Base-by-base conservation (phyloP, 495 filamentous ascomycete genomes). In the Penicillium lagena region DNA sequence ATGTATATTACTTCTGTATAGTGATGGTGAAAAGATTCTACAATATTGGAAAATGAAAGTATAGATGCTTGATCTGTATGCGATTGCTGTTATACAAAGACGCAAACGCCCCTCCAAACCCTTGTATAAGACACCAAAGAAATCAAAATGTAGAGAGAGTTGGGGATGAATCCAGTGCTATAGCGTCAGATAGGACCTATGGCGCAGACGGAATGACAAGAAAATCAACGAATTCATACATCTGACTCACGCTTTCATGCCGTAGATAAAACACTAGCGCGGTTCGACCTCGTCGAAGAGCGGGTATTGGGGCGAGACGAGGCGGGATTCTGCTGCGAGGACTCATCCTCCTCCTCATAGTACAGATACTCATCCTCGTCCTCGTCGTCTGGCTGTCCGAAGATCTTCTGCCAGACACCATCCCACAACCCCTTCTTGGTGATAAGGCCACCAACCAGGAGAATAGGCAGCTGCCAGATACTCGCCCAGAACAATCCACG, bases 341-440 rank as follows among this genome's bases (percentile, higher is more conserved):
- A 27, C 39, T 67, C 64, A 9, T 64, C 61, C 8, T 61, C 56
- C 9, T 68, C 67, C 12, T 70, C 66, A 40, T 66, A 59, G 49
- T 70, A 71, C 22, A 64, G 27, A 42, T 60, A 64, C 27, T 72
- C 65, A 4, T 65, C 68, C 2, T 71, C 67, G 6, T 71, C 67
- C 29, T 64, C 61, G 6, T 22, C 22, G 7, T 79, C 75, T 0
- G 62, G 56, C 13, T 63, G 58, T 1, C 85, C 86, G 39, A 78
- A 66, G 0, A 83, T 59, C 30, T 80, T 77, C 43, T 76, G 72
- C 86, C 85, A 95, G 14, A 95, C 77, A 31, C 90, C 76, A 51
- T 85, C 78, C 89, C 89, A 95, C 54, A 97, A 73, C 0, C 90
- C 94, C 68, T 90, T 95, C 78, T 98, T 98, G 59, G 93, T 89